A percentile compares a stretch with the other conserved stretches of the same genome.
Evolutionary conservation across 2,329 filamentous ascomycete species (phyloP).

Genomic region (Periconia sp.): DNA sequence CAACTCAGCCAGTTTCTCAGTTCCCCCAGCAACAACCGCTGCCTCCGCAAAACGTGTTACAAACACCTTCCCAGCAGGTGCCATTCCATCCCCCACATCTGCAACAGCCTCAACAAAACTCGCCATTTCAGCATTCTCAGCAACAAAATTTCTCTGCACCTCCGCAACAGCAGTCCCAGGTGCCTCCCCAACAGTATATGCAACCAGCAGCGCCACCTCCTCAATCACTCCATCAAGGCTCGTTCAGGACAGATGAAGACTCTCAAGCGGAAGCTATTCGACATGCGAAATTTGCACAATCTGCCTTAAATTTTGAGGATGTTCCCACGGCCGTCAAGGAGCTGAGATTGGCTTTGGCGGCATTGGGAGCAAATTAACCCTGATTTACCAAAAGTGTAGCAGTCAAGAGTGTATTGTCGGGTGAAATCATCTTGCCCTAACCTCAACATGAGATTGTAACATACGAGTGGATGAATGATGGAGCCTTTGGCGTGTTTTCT

Average conservation of each 20-base stretch:
- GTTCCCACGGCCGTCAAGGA: conserved; percentile 87
- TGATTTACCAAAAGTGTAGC: not conserved
- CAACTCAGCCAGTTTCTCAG: conserved; percentile 37
- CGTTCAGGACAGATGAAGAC: conserved; percentile 64
- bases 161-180: conserved; percentile 8
- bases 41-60: conserved; percentile 24
- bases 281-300: conserved; percentile 96
- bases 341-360: conserved; percentile 70
- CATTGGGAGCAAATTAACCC: conserved; percentile 63
- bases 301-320: conserved; percentile 94
- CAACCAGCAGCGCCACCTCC: conserved; percentile 7
- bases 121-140: conserved; percentile 12
- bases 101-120: conserved; percentile 15
- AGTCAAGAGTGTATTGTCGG: too few relatives aligned
- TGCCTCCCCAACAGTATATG: conserved; percentile 14
- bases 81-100: conserved; percentile 8
- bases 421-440: too few relatives aligned
- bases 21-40: conserved; percentile 18
- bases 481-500: conserved; percentile 1
- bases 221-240: conserved; percentile 33
- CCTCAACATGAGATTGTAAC: not conserved
- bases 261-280: conserved; percentile 83
- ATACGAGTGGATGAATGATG: conserved; percentile 4
- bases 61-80: conserved; percentile 19
- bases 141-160: conserved; percentile 10